Conservation (phyloP, 108 stramenopile species). For the Skeletonema tropicum region DNA sequence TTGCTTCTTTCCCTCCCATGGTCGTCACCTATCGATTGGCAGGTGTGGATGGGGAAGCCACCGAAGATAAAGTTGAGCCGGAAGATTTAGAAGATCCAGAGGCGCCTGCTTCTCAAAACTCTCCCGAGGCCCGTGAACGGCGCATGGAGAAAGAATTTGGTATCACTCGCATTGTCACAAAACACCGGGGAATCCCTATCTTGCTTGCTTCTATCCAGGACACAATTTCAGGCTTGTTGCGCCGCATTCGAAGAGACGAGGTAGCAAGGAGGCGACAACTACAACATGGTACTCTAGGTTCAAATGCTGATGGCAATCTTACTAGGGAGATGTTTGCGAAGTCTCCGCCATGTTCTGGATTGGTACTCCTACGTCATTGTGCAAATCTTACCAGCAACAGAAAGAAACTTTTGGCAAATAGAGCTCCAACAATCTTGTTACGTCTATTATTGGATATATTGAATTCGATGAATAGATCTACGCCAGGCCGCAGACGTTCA, state of each 20-base stretch:
- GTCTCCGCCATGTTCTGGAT: conserved; percentile 60
- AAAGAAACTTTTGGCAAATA: conserved; percentile 69
- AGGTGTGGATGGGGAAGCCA: conserved; percentile 90
- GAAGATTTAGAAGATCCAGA: conserved; percentile 74
- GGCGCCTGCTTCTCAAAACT: conserved; percentile 41
- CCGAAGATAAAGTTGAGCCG: conserved; percentile 80
- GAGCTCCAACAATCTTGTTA: conserved; percentile 80
- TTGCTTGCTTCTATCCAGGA: conserved; percentile 66
- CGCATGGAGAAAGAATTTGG: conserved; percentile 82
- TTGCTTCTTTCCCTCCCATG: conserved; percentile 67
- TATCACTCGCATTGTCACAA: conserved; percentile 61
- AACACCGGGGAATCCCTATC: conserved; percentile 58
- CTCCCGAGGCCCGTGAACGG: conserved; percentile 52
- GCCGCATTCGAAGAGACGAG: conserved; percentile 76
- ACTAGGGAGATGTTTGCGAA: conserved; percentile 59
- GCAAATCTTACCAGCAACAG: conserved; percentile 69
- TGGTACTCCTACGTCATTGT: conserved; percentile 66
- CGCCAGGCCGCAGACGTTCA: conserved; percentile 24
- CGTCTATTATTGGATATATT: conserved; percentile 79
- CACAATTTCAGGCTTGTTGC: conserved; percentile 57
- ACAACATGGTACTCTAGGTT: neutral
- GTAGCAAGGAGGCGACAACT: conserved; percentile 21
- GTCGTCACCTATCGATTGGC: conserved; percentile 79
- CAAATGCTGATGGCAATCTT: conserved; percentile 37
- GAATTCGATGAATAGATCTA: conserved; percentile 69